Evolutionary conservation across 2,329 filamentous ascomycete genomes (phyloP).

Genomic region (Bisporella sp.): DNA sequence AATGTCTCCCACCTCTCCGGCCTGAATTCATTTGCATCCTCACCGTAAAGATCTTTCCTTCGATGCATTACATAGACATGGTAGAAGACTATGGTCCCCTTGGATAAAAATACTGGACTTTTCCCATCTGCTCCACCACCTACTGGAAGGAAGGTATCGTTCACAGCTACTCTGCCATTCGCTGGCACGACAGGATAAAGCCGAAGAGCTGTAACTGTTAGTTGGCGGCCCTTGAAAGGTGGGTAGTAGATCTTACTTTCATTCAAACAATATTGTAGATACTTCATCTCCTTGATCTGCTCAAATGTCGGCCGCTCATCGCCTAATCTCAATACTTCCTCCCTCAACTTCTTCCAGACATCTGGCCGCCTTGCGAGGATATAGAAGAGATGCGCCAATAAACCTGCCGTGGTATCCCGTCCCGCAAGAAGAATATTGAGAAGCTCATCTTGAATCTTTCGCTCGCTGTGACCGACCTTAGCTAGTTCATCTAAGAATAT

Average conservation of each 20-base stretch:
- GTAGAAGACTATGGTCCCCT: slow-evolving; percentile 16
- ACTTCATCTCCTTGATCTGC: slow-evolving; percentile 48
- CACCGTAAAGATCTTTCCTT: slow-evolving; percentile 54
- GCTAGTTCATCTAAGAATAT: slow-evolving; percentile 44
- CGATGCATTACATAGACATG: slow-evolving; percentile 26
- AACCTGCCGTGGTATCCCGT: slow-evolving; percentile 12
- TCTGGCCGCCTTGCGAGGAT: slow-evolving; percentile 8
- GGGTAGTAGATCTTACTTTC: slow-evolving; percentile 36
- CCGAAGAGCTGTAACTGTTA: slow-evolving; percentile 21
- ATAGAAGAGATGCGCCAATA: slow-evolving; percentile 24
- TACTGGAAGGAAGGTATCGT: slow-evolving; percentile 33
- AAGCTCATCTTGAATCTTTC: slow-evolving; percentile 17
- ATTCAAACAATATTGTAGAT: slow-evolving; percentile 47
- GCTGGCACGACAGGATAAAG: slow-evolving; percentile 33
- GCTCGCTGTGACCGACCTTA: slow-evolving; percentile 10
- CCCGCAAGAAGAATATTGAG: slow-evolving; percentile 13
- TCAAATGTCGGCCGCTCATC: slow-evolving; percentile 41
- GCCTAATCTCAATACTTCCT: slow-evolving; percentile 20
- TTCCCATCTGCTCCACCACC: slow-evolving; percentile 29
- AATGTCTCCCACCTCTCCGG: slow-evolving; percentile 12
- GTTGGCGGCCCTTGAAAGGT: slow-evolving; percentile 15
- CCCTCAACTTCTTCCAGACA: slow-evolving; percentile 4
- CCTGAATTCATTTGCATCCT: slow-evolving; percentile 36
- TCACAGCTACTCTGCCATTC: slow-evolving; percentile 22
- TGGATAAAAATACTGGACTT: slow-evolving; percentile 24